Base-by-base conservation (phyloP, 345 rosid genomes). In the Abelmoschus esculentus region DNA sequence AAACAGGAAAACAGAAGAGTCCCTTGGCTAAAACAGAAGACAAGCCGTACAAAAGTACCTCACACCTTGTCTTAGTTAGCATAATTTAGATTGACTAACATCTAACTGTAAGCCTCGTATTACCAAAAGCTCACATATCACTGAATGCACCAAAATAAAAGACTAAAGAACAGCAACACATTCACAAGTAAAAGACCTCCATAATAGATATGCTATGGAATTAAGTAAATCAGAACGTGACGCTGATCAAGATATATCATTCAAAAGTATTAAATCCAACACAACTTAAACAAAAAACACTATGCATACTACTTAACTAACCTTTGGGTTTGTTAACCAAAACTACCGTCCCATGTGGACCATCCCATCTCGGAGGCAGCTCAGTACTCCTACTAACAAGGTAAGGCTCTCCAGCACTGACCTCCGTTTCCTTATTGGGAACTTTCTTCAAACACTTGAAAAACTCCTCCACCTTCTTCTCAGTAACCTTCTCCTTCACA, bases 271-370 rank as follows among this genome's bases (percentile, higher is more conserved):
- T 11, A 34, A 32, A 53, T 54, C 34, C 18, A 22, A 32, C 9
- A 29, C 14, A 67, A 26, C 14, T 66, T 49, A 7, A 50, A 29
- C 65, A 57, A 22, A 3, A 29, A 72, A 50, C 6, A 52, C 7
- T 53, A 72, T 69, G 61, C 8, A 53, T 17, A 49, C 67, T 47
- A 7, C 14, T 19, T 13, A 38, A 66, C 83, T 81, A 67, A 85
- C 96, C 99, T 90, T 88, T 91, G 36, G 99, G 99, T 82, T 95
- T 91, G 72, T 90, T 91, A 42, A 95, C 84, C 86, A 91, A 87
- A 72, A 90, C 82, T 57, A 93, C 87, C 0, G 96, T 88, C 61
- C 96, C 98, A 44, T 82, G 40, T 29, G 92, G 96, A 72, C 84
- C 90, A 77, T 91, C 96, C 99, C 99, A 95, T 38, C 73, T 77